These are phyloP conservation scores for Metarhizium brunneum DNA, from an alignment of 2,329 filamentous ascomycete genomes.

Conservation along the genomic window DNA sequence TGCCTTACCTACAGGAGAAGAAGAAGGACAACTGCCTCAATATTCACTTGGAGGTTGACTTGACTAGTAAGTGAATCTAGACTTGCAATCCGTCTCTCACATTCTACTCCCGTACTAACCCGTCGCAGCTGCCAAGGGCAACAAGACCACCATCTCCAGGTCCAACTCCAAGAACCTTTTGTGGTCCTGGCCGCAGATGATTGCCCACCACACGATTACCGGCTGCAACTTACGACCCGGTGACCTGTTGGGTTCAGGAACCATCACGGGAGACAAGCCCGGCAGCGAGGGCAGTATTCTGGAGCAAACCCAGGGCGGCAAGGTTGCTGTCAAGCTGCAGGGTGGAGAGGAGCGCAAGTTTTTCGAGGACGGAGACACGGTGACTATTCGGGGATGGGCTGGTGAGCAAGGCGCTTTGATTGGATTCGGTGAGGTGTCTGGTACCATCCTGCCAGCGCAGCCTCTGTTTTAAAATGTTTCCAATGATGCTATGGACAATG, in stretches of 20 bases:
- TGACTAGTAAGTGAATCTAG: conserved; percentile 24
- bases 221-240: conserved; percentile 68
- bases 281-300: conserved; percentile 62
- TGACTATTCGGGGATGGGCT: conserved; percentile 57
- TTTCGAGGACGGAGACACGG: conserved; percentile 63
- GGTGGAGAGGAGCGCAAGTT: conserved; percentile 62
- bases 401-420: conserved; percentile 58
- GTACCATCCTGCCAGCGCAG: conserved; percentile 39
- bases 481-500: not conserved
- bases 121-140: conserved; percentile 18
- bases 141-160: conserved; percentile 22
- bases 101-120: not conserved
- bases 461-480: conserved; percentile 17
- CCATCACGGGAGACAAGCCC: conserved; percentile 55
- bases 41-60: conserved; percentile 28
- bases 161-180: conserved; percentile 42
- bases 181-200: conserved; percentile 78
- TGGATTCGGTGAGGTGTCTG: conserved; percentile 67
- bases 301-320: conserved; percentile 64
- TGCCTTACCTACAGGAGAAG: conserved; percentile 46
- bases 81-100: not conserved
- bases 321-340: conserved; percentile 49
- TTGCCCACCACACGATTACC: conserved; percentile 70
- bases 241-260: conserved; percentile 70
- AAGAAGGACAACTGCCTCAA: conserved; percentile 24